Evolutionary conservation across 495 filamentous ascomycete species (phyloP).

Genomic region (Parmelia sp.): DNA sequence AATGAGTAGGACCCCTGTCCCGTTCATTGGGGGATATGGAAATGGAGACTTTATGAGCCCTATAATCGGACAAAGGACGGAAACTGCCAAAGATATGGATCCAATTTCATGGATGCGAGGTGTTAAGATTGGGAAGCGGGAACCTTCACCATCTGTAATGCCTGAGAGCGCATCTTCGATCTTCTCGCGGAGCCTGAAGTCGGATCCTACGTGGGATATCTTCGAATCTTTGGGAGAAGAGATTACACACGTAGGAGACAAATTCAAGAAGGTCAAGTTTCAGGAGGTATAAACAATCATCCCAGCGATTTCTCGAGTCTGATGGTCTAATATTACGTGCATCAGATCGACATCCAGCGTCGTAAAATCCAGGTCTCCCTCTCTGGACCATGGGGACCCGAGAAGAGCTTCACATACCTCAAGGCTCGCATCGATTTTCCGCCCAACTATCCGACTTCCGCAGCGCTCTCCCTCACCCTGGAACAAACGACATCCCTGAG

Average conservation of each 20-base stretch:
- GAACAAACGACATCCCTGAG: constrained; percentile 76
- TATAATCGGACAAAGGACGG: constrained; percentile 54
- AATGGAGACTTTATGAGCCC: constrained; percentile 44
- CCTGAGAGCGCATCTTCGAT: constrained; percentile 26
- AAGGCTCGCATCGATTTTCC: constrained; percentile 78
- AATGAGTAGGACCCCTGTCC: constrained; percentile 47
- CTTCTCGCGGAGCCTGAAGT: constrained; percentile 20
- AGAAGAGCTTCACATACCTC: constrained; percentile 65
- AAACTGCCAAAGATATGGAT: constrained; percentile 54
- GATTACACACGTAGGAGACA: constrained; percentile 73
- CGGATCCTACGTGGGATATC: constrained; percentile 57
- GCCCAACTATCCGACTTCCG: constrained; percentile 60
- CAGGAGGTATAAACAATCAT: constrained; percentile 53
- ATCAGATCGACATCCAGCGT: constrained; percentile 54
- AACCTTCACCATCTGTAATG: constrained; percentile 30
- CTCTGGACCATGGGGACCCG: constrained; percentile 77
- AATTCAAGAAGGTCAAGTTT: constrained; percentile 77
- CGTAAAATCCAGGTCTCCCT: constrained; percentile 68
- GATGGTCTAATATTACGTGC: constrained; percentile 1
- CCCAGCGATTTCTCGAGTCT: not conserved
- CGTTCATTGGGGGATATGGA: constrained; percentile 37
- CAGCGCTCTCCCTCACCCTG: constrained; percentile 59
- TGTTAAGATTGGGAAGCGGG: constrained; percentile 69
- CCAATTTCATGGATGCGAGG: constrained; percentile 91
- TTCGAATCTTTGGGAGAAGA: constrained; percentile 81